Evolutionary conservation across 805 yeast genomes (phyloP), one percentile per base, ranked within the genome.

Genomic region (Yarrowia bubula): DNA sequence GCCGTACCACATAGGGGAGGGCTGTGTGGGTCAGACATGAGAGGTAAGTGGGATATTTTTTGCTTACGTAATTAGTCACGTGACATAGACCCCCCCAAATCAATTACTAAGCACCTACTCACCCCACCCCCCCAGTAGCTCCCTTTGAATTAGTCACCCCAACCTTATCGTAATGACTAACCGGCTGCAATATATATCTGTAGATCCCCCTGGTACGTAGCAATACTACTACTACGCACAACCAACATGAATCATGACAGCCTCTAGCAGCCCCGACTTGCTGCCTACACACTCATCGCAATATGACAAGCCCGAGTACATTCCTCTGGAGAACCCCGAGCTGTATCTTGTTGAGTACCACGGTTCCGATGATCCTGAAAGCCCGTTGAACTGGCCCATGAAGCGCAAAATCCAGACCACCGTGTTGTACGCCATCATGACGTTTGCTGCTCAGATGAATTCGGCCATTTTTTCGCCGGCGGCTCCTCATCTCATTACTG

Each of bases 391-490:
- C 47, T 75, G 77, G 78, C 64, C 89, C 1, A 66, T 63, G 5
- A 71, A 76, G 70, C 79, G 82, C 58, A 88, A 86, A 73, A 86
- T 89, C 85, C 71, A 76, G 51, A 79, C 86, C 42, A 81, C 90
- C 0, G 48, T 79, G 48, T 75, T 84, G 9, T 78, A 86, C 9
- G 85, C 90, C 1, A 11, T 78, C 8, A 78, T 86, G 6, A 83
- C 90, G 48, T 79, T 87, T 66, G 80, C 84, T 64, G 84, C 87
- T 46, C 87, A 92, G 0, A 80, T 87, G 74, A 83, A 88, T 7
- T 87, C 92, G 0, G 88, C 92, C 0, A 80, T 84, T 55, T 89
- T 87, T 80, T 81, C 90, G 2, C 80, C 86, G 68, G 88, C 86
- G 14, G 78, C 86, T 2, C 80, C 79, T 0, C 81, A 84, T 41